Conservation (phyloP, 129 eudicot genomes). For the Lactuca saligna region DNA sequence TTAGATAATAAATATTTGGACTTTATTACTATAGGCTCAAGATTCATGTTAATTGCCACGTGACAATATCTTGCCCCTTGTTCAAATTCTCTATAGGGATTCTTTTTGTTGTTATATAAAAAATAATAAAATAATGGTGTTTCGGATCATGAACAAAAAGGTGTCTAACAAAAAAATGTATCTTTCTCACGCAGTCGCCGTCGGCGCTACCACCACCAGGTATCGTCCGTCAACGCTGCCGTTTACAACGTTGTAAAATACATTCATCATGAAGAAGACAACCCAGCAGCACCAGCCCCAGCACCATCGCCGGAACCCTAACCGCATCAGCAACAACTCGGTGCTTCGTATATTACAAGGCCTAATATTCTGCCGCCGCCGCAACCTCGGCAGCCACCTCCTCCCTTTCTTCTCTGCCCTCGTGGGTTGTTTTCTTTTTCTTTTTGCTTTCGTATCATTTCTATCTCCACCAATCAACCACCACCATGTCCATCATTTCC, state of each 20-base stretch:
- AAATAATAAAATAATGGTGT: background rate
- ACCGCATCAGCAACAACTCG: slow-evolving; percentile 10
- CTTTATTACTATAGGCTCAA: background rate
- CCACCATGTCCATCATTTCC: slow-evolving; percentile 30
- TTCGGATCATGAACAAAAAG: slow-evolving; percentile 7
- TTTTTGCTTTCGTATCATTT: slow-evolving; percentile 43
- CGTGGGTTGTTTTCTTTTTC: slow-evolving; percentile 40
- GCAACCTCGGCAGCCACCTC: slow-evolving; percentile 33
- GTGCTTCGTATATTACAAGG: slow-evolving; percentile 26
- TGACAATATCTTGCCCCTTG: background rate
- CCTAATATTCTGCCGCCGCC: slow-evolving; percentile 30
- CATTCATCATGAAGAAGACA: slow-evolving; percentile 25
- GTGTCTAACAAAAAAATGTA: slow-evolving; percentile 3
- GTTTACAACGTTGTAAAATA: background rate
- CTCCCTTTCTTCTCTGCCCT: slow-evolving; percentile 46
- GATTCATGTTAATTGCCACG: background rate
- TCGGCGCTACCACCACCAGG: background rate
- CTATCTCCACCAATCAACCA: slow-evolving; percentile 54
- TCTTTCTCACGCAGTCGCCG: background rate
- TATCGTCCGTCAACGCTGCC: slow-evolving; percentile 5
- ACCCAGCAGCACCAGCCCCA: slow-evolving; percentile 13
- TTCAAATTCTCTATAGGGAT: background rate
- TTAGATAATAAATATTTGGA: too few species aligned
- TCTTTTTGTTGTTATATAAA: background rate
- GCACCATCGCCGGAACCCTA: slow-evolving; percentile 2